Conservation (phyloP, 805 yeast species). For the Ogataea kodamae region DNA sequence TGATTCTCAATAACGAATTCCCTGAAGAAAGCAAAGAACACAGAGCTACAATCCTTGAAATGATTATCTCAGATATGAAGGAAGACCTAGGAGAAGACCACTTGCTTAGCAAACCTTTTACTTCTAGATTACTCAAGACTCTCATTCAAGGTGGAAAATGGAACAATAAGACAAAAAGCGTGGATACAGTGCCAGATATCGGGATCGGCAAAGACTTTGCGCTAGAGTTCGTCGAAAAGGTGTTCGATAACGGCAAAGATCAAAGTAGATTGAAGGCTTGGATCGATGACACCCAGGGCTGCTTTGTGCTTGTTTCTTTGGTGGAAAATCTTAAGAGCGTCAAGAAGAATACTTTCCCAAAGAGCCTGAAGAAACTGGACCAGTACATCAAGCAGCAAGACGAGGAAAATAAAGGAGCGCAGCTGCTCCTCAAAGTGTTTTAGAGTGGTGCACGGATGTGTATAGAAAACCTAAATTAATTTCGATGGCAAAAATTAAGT, state of each 20-base stretch:
- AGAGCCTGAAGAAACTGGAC: conserved; percentile 50
- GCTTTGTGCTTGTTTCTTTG: conserved; percentile 80
- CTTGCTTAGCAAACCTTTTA: conserved; percentile 66
- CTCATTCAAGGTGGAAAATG: conserved; percentile 84
- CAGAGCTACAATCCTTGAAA: conserved; percentile 47
- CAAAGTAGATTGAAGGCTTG: conserved; percentile 54
- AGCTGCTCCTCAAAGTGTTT: conserved; percentile 40
- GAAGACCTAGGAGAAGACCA: conserved; percentile 73
- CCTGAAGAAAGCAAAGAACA: conserved; percentile 30
- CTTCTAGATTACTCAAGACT: conserved; percentile 69
- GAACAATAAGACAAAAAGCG: conserved; percentile 59
- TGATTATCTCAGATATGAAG: conserved; percentile 54
- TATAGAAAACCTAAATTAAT: conserved; percentile 5
- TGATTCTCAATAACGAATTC: conserved; percentile 48
- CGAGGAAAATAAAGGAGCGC: conserved; percentile 61
- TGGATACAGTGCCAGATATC: conserved; percentile 40
- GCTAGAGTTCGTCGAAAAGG: conserved; percentile 39
- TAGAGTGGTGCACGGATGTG: conserved; percentile 11
- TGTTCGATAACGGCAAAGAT: conserved; percentile 48
- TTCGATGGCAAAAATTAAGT: conserved; percentile 20
- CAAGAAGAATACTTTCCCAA: conserved; percentile 42
- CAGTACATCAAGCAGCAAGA: conserved; percentile 41
- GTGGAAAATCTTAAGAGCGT: conserved; percentile 58
- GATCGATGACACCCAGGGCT: conserved; percentile 61
- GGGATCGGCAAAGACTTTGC: conserved; percentile 63